Percentiles rank a stretch among this genome's conserved stretches.
These are phyloP conservation scores for Pleurozium schreberi DNA, from an alignment of 225 moss, liverwort and hornwort genomes.

Conservation along the genomic window DNA sequence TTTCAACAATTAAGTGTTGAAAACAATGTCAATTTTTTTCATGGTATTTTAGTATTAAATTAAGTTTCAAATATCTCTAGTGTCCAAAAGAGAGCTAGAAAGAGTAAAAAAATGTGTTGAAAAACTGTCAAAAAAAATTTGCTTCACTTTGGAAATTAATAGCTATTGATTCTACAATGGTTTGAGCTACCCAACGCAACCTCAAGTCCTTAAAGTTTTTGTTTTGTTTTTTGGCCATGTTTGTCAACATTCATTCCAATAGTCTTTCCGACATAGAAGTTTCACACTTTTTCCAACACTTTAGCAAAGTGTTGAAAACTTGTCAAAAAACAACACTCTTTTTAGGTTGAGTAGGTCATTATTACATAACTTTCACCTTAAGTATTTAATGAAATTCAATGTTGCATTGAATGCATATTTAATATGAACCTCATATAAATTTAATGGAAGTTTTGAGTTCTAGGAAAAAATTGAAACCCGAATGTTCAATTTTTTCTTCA, in stretches of 20 bases:
- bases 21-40: too few relatives aligned
- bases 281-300: background rate
- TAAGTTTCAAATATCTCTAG: too few relatives aligned
- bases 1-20: too few relatives aligned
- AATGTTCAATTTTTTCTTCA: background rate
- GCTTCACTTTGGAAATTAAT: background rate
- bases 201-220: fast-evolving
- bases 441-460: background rate
- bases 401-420: background rate
- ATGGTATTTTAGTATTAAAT: too few relatives aligned
- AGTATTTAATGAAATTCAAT: background rate
- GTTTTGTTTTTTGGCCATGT: background rate
- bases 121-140: background rate
- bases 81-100: too few relatives aligned
- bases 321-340: background rate
- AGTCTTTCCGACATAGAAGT: background rate
- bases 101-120: too few relatives aligned
- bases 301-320: background rate
- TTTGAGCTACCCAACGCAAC: fast-evolving
- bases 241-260: fast-evolving
- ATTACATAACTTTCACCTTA: background rate
- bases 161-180: background rate
- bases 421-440: background rate
- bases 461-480: background rate
- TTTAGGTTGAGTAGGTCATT: background rate